phyloP scores from a whole-genome alignment of 345 rosid genomes.

The Arabidopsis suecica region DNA sequence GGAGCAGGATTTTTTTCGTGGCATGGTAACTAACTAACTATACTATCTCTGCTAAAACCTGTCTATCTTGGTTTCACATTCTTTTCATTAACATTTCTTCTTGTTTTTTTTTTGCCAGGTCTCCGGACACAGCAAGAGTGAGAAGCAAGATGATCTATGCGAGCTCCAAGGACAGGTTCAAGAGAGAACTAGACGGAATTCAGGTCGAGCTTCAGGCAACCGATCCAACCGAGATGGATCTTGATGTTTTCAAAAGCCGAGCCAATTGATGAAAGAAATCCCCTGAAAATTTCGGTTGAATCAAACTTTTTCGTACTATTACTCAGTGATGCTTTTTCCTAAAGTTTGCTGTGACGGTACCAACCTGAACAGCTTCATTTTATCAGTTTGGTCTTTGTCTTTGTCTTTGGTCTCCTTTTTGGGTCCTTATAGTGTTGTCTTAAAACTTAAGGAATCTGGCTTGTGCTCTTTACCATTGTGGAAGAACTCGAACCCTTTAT shows the following conservation, averaged over 20 bases:
- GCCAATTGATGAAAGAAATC: slow-evolving; percentile 40
- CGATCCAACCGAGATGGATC: slow-evolving; percentile 71
- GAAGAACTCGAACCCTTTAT: slow-evolving; percentile 27
- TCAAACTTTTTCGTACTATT: slow-evolving; percentile 15
- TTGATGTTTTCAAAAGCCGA: slow-evolving; percentile 59
- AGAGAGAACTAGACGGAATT: slow-evolving; percentile 65
- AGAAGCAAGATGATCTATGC: slow-evolving; percentile 75
- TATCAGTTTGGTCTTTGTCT: slow-evolving; percentile 33
- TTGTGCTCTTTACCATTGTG: slow-evolving; percentile 38
- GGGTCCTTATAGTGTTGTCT: slow-evolving; percentile 29
- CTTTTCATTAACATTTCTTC: background rate
- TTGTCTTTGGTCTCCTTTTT: slow-evolving; percentile 19
- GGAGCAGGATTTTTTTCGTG: slow-evolving; percentile 65
- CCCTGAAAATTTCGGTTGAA: background rate
- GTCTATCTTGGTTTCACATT: background rate
- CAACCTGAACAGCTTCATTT: slow-evolving; percentile 49
- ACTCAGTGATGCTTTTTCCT: slow-evolving; percentile 29
- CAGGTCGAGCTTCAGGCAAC: slow-evolving; percentile 71
- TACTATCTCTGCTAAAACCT: background rate
- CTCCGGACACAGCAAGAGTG: slow-evolving; percentile 62
- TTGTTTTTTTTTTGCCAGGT: slow-evolving; percentile 43
- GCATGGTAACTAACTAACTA: slow-evolving; percentile 50
- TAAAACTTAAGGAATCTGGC: slow-evolving; percentile 27
- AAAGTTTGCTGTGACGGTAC: slow-evolving; percentile 44
- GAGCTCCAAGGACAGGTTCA: slow-evolving; percentile 68